Evolutionary conservation across 495 filamentous ascomycete genomes (phyloP).

Genomic region (Penicillium robsamsonii): DNA sequence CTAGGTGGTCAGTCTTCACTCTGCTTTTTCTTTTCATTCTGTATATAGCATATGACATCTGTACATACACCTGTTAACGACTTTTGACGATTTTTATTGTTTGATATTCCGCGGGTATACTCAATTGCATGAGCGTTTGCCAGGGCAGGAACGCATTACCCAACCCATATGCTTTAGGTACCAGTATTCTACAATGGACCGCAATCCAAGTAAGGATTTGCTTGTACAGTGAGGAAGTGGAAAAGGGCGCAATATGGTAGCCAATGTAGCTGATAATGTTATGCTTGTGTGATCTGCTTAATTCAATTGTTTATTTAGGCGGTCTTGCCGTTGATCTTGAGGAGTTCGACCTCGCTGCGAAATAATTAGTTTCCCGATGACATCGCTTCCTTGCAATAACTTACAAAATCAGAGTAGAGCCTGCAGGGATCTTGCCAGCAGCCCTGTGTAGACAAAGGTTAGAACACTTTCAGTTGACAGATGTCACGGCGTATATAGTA

Average conservation of each 20-base stretch:
- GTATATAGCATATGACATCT: constrained; percentile 4
- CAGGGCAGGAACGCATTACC: not conserved
- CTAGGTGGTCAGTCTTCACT: constrained; percentile 5
- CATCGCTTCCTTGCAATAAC: constrained; percentile 19
- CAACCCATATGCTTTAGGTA: not conserved
- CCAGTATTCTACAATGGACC: not conserved
- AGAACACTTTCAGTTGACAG: constrained; percentile 7
- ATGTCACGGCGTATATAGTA: not conserved
- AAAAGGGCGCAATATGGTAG: not conserved
- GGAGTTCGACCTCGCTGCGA: constrained; percentile 45
- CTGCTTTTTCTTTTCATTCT: not conserved
- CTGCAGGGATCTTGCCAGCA: constrained; percentile 61
- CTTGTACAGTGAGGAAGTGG: not conserved
- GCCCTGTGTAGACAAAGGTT: constrained; percentile 34
- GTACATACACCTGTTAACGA: constrained; percentile 4
- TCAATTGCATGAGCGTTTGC: not conserved
- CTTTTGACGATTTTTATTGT: constrained; percentile 4
- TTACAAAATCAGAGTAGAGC: constrained; percentile 52
- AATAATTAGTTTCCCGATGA: constrained; percentile 10
- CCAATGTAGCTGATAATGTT: not conserved
- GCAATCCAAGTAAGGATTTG: not conserved
- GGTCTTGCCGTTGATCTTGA: constrained; percentile 42
- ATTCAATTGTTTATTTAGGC: constrained; percentile 1
- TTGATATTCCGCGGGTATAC: not conserved
- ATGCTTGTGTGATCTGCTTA: not conserved